Evolutionary conservation across 495 filamentous ascomycete species (phyloP).

Genomic region (Achaetomiella virescens): DNA sequence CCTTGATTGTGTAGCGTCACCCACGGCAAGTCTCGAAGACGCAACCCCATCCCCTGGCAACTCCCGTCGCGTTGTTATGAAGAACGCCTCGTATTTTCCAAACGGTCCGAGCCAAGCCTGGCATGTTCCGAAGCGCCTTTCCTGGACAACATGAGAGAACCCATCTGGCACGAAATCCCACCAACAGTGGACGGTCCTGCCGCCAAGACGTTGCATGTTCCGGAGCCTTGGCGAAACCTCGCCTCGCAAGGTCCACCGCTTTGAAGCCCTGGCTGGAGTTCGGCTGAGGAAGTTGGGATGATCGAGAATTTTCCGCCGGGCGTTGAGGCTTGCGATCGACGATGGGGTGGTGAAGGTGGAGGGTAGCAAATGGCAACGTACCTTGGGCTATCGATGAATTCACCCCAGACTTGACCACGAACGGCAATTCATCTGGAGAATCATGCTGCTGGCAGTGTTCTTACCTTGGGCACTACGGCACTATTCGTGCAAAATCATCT

Average conservation of each 20-base stretch:
- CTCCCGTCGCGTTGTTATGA: too few species aligned
- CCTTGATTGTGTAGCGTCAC: too few species aligned
- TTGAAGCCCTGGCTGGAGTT: too few species aligned
- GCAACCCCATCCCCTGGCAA: too few species aligned
- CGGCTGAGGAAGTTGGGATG: too few species aligned
- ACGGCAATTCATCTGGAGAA: too few species aligned
- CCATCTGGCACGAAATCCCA: conserved; percentile 2
- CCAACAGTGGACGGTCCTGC: background rate
- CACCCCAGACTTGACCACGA: too few species aligned
- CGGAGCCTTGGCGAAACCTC: background rate
- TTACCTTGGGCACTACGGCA: background rate
- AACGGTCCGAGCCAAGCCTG: background rate
- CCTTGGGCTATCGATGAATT: too few species aligned
- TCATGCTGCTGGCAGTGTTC: too few species aligned
- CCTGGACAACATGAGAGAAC: background rate
- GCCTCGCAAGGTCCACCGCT: background rate
- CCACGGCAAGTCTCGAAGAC: background rate
- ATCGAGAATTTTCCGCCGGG: background rate
- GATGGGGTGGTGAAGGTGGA: too few species aligned
- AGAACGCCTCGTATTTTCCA: too few species aligned
- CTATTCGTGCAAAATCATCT: background rate
- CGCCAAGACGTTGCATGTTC: conserved; percentile 12
- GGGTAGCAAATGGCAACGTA: too few species aligned
- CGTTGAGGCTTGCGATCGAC: background rate
- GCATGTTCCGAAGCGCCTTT: background rate